phyloP scores from a whole-genome alignment of 2,329 filamentous ascomycete genomes.

The Microdochium bolleyi region DNA sequence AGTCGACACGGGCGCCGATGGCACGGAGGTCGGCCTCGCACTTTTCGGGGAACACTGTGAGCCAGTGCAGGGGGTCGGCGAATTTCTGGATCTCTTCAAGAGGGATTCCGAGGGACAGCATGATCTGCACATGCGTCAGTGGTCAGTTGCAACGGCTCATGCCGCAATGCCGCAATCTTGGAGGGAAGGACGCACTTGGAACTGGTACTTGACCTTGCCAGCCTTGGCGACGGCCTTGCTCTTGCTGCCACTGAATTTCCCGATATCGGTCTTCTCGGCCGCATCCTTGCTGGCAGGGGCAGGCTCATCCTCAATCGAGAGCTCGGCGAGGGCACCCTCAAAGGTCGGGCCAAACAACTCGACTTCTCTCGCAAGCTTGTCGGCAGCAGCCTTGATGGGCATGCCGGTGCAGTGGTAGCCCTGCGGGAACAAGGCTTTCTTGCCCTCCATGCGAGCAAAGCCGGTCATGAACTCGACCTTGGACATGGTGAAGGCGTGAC shows the following conservation, averaged over 20 bases:
- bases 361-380: conserved; percentile 88
- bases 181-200: conserved; percentile 50
- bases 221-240: conserved; percentile 86
- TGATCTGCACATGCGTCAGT: conserved; percentile 73
- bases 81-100: conserved; percentile 87
- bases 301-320: conserved; percentile 39
- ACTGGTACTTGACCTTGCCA: conserved; percentile 91
- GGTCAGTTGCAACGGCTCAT: conserved; percentile 34
- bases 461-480: conserved; percentile 92
- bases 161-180: neutral
- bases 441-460: conserved; percentile 84
- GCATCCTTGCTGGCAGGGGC: conserved; percentile 54
- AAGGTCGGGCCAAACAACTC: conserved; percentile 84
- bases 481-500: conserved; percentile 83
- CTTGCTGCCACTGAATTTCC: conserved; percentile 90
- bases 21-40: conserved; percentile 72
- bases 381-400: conserved; percentile 95
- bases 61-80: conserved; percentile 85
- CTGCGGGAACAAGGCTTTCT: conserved; percentile 78
- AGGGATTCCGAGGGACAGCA: conserved; percentile 84
- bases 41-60: conserved; percentile 82
- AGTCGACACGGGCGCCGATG: conserved; percentile 84
- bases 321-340: conserved; percentile 62
- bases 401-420: conserved; percentile 97
- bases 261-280: conserved; percentile 62